Evolutionary conservation across 2,329 filamentous ascomycete species (phyloP), one percentile per base, ranked within the genome.

Genomic region (Coniosporium tulheliwenetii): DNA sequence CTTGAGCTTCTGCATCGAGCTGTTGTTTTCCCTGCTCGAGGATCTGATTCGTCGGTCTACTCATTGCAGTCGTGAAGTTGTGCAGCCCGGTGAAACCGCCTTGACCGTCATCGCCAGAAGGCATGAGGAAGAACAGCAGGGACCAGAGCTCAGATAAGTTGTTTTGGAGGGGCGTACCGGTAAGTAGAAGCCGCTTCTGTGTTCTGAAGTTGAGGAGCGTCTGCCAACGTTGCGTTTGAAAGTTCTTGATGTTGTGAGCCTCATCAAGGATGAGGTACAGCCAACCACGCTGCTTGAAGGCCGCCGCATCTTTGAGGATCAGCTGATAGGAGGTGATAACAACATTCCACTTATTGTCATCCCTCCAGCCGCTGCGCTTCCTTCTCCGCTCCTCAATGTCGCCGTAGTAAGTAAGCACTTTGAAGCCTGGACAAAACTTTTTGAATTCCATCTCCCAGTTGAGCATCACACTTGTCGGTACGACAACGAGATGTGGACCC

Each of bases 391-490:
- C 91, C 49, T 95, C 86, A 51, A 87, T 82, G 35, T 81, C 85
- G 36, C 93, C 91, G 56, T 96, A 98, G 63, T 98, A 98, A 0
- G 87, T 91, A 44, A 98, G 69, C 42, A 98, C 93, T 57, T 95
- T 96, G 69, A 98, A 98, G 0, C 91, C 89, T 2, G 93, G 91
- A 43, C 87, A 85, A 77, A 89, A 98, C 58, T 98, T 98, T 56
- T 96, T 96, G 71, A 98, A 98, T 61, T 98, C 91, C 82, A 96
- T 96, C 59, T 98, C 93, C 91, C 91, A 98, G 56, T 98, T 98
- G 48, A 98, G 75, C 72, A 98, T 95, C 38, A 98, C 93, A 60
- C 87, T 96, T 2, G 91, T 98, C 1, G 91, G 91, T 2, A 98
- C 91, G 45, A 98, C 82, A 38, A 98, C 85, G 16, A 98, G 67